Base-by-base conservation (phyloP, 331 rosid genomes). In the Ulmus americana region DNA sequence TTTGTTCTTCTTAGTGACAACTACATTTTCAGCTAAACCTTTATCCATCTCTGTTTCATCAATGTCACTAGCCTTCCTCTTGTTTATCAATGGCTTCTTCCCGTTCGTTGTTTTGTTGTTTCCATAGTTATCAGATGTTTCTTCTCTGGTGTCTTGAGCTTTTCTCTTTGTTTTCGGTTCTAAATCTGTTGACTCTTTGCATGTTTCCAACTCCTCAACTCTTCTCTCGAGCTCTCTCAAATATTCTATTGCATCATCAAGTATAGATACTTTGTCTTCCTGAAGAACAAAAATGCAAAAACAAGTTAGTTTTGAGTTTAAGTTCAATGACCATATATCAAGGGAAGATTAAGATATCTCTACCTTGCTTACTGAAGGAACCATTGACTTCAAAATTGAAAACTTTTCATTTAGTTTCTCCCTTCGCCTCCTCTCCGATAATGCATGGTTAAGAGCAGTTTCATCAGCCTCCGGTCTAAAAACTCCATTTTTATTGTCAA, bases 191-290 rank as follows among this genome's bases (percentile, higher is more conserved):
- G 61, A 51, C 6, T 78, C 85, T 68, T 13, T 48, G 16, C 66
- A 64, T 55, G 75, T 72, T 81, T 90, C 88, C 83, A 86, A 80
- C 48, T 83, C 90, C 65, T 72, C 76, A 28, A 90, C 79, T 77
- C 76, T 83, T 78, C 64, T 83, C 83, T 90, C 86, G 10, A 90
- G 92, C 80, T 81, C 85, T 79, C 64, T 74, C 68, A 90, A 73
- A 55, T 90, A 82, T 49, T 80, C 82, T 74, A 87, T 87, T 59
- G 87, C 88, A 63, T 85, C 86, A 66, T 87, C 97, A 53, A 87
- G 85, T 66, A 90, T 83, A 8, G 97, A 81, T 59, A 87, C 88
- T 75, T 85, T 85, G 79, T 90, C 97, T 49, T 87, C 97, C 97
- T 87, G 82, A 63, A 76, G 2, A 63, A 69, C 56, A 67, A 59